These are phyloP conservation scores for Zea mays DNA, from an alignment of 176 grass and related monocot species.

Conservation along the genomic window Zm-B73-REFERENCE-NAM-5.0 NC_050103.1:148595501-148596000, in stretches of 20 bases:
- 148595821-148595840: conserved; percentile 86
- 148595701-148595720: conserved; percentile 7
- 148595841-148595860: conserved; percentile 68
- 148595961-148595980: conserved; percentile 36
- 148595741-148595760: conserved; percentile 87
- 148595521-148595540: conserved; percentile 70
- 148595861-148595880: conserved; percentile 49
- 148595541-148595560: conserved; percentile 55
- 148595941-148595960: conserved; percentile 22
- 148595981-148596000: conserved; percentile 16
- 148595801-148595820: conserved; percentile 91
- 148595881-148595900: conserved; percentile 55
- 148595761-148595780: conserved; percentile 80
- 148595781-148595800: conserved; percentile 75
- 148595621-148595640: conserved; percentile 43
- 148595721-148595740: conserved; percentile 84
- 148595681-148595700: conserved; percentile 29
- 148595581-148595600: conserved; percentile 78
- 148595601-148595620: conserved; percentile 88
- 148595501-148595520: conserved; percentile 70
- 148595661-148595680: conserved; percentile 14
- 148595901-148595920: conserved; percentile 67
- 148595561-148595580: conserved; percentile 54
- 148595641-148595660: conserved; percentile 28
- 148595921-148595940: conserved; percentile 56